Percentiles rank a stretch among this genome's conserved stretches.
Evolutionary conservation across 352 stramenopile species (phyloP).

Genomic region (Pythium coloratum): DNA sequence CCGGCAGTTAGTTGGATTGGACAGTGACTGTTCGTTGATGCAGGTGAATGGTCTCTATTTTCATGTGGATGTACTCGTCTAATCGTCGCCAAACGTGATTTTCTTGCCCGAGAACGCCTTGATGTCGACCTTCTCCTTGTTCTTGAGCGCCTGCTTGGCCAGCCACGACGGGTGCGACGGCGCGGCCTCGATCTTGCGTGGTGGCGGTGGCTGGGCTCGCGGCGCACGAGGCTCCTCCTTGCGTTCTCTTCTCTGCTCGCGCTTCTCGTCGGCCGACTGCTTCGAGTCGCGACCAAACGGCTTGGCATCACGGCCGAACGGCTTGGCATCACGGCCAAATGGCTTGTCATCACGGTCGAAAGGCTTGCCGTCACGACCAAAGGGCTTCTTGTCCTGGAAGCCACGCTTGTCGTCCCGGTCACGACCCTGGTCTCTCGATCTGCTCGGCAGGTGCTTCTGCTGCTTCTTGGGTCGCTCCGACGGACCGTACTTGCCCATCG

Average conservation of each 20-base stretch:
- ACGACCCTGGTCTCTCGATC: constrained; percentile 12
- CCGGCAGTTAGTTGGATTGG: neutral
- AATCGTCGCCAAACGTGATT: constrained; percentile 73
- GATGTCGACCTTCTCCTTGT: constrained; percentile 77
- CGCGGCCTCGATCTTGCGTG: constrained; percentile 28
- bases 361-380: neutral
- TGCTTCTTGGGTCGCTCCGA: constrained; percentile 79
- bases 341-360: no score
- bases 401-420: constrained; percentile 9
- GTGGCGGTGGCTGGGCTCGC: constrained; percentile 7
- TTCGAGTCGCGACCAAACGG: constrained; percentile 20
- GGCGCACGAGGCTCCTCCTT: constrained; percentile 1
- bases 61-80: constrained; percentile 8
- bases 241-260: constrained; percentile 22
- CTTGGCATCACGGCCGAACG: neutral
- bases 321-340: neutral
- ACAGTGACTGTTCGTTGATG: neutral
- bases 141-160: constrained; percentile 83
- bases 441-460: constrained; percentile 33
- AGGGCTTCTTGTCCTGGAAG: constrained; percentile 4
- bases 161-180: constrained; percentile 64
- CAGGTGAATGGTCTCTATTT: neutral
- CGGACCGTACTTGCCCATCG: constrained; percentile 59
- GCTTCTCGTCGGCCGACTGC: constrained; percentile 22
- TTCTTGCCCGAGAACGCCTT: constrained; percentile 78